Evolutionary conservation across 805 yeast genomes (phyloP).

Genomic region (Candida corydali): DNA sequence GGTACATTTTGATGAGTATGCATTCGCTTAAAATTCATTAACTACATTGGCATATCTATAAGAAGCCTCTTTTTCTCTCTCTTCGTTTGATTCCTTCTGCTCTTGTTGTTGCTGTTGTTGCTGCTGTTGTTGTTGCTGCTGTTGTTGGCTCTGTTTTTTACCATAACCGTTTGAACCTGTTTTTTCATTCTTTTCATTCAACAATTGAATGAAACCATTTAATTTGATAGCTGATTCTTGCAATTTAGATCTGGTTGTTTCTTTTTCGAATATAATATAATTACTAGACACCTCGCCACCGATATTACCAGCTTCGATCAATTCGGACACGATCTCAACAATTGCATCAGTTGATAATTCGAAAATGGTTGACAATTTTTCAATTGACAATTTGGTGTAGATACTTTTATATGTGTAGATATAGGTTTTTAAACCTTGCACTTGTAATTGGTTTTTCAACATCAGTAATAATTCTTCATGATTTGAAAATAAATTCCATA

Average conservation of each 20-base stretch:
- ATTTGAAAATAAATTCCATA: slow-evolving; percentile 81
- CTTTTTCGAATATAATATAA: slow-evolving; percentile 61
- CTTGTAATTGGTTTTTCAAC: slow-evolving; percentile 75
- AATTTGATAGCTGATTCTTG: slow-evolving; percentile 84
- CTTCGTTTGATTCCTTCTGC: slow-evolving; percentile 12
- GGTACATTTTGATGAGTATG: neutral
- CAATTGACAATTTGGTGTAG: slow-evolving; percentile 69
- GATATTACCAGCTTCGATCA: slow-evolving; percentile 76
- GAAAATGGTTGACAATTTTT: slow-evolving; percentile 62
- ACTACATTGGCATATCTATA: slow-evolving; percentile 42
- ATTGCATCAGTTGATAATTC: slow-evolving; percentile 56
- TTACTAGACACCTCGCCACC: slow-evolving; percentile 70
- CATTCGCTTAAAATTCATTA: slow-evolving; percentile 5
- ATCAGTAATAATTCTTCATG: slow-evolving; percentile 62
- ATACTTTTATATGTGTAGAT: slow-evolving; percentile 77
- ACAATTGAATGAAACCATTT: slow-evolving; percentile 73
- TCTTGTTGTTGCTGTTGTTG: slow-evolving; percentile 21
- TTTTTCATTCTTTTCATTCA: slow-evolving; percentile 82
- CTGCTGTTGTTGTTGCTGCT: slow-evolving; percentile 33
- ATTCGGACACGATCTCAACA: slow-evolving; percentile 60
- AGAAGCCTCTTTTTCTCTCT: slow-evolving; percentile 18
- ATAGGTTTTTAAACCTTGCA: slow-evolving; percentile 91
- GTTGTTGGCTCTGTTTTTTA: slow-evolving; percentile 35
- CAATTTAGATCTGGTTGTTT: slow-evolving; percentile 75
- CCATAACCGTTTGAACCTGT: slow-evolving; percentile 72